Percentiles rank a stretch among this genome's conserved stretches.
Evolutionary conservation across 257 asterid species (phyloP).

Genomic region (Salvia splendens): DNA sequence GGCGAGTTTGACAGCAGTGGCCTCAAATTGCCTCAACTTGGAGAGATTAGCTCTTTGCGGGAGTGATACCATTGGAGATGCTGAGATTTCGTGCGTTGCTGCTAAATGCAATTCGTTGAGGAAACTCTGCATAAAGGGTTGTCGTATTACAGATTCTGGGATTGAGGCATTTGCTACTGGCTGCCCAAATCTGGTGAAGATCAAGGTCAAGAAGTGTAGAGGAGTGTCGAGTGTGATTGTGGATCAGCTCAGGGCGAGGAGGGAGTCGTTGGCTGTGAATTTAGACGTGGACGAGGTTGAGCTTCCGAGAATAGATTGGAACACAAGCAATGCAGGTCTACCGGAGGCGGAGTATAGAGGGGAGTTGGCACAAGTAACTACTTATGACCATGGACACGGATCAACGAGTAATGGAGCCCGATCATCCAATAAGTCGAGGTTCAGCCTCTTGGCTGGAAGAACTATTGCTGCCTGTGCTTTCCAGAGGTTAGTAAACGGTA

Average conservation of each 20-base stretch:
- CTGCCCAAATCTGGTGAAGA: constrained; percentile 84
- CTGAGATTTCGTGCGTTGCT: constrained; percentile 71
- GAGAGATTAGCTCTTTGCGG: constrained; percentile 90
- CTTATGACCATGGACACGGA: neutral
- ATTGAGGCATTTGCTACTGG: constrained; percentile 78
- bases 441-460: constrained; percentile 31
- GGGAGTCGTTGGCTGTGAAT: constrained; percentile 59
- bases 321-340: constrained; percentile 56
- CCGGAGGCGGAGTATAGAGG: constrained; percentile 15
- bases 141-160: constrained; percentile 73
- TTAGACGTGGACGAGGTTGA: constrained; percentile 74
- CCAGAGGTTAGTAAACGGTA: constrained; percentile 30
- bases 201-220: constrained; percentile 81
- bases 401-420: constrained; percentile 31
- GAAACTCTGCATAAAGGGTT: constrained; percentile 87
- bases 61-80: constrained; percentile 84
- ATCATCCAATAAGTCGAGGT: constrained; percentile 28
- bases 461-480: constrained; percentile 37
- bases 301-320: constrained; percentile 50
- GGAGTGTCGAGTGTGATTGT: constrained; percentile 65
- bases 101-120: constrained; percentile 64
- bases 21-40: constrained; percentile 68
- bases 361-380: neutral
- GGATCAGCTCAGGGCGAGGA: constrained; percentile 65
- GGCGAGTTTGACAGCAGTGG: constrained; percentile 58